Percentiles rank a stretch among this genome's conserved stretches.
phyloP scores from a whole-genome alignment of 129 eudicot genomes.

The Deinandra increscens region DNA sequence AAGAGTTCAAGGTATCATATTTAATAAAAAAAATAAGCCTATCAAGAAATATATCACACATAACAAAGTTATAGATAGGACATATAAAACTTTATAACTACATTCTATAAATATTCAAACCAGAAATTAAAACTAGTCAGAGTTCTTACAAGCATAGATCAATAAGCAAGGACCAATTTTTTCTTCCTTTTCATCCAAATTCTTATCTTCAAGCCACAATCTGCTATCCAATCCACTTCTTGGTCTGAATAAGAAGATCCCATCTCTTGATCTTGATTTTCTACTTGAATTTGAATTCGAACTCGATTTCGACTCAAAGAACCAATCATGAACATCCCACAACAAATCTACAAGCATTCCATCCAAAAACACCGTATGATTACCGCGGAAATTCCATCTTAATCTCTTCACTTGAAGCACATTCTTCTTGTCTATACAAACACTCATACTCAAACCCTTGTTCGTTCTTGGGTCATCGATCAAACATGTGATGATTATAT shows the following conservation, averaged over 20 bases:
- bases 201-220: slow-evolving; percentile 84
- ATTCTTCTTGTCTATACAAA: slow-evolving; percentile 54
- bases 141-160: slow-evolving; percentile 73
- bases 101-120: too few species aligned
- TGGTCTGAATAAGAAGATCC: slow-evolving; percentile 79
- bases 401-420: slow-evolving; percentile 70
- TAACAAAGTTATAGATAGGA: too few species aligned
- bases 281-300: slow-evolving; percentile 13
- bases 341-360: slow-evolving; percentile 79
- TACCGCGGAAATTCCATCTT: slow-evolving; percentile 86
- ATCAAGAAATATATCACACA: too few species aligned
- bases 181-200: slow-evolving; percentile 46
- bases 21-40: too few species aligned
- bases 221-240: slow-evolving; percentile 88
- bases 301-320: slow-evolving; percentile 36
- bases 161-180: slow-evolving; percentile 58
- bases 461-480: slow-evolving; percentile 42
- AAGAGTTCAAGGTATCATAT: too few species aligned
- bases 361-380: slow-evolving; percentile 74
- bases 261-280: slow-evolving; percentile 40
- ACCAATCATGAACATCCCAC: slow-evolving; percentile 96
- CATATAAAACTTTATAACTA: too few species aligned
- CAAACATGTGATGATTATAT: slow-evolving; percentile 52
- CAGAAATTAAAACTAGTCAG: slow-evolving; percentile 28
- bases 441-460: slow-evolving; percentile 42